Percentiles rank a stretch among this genome's conserved stretches.
Conservation (phyloP, 2,329 filamentous ascomycete species). For the Elsinoe arachidis region DNA sequence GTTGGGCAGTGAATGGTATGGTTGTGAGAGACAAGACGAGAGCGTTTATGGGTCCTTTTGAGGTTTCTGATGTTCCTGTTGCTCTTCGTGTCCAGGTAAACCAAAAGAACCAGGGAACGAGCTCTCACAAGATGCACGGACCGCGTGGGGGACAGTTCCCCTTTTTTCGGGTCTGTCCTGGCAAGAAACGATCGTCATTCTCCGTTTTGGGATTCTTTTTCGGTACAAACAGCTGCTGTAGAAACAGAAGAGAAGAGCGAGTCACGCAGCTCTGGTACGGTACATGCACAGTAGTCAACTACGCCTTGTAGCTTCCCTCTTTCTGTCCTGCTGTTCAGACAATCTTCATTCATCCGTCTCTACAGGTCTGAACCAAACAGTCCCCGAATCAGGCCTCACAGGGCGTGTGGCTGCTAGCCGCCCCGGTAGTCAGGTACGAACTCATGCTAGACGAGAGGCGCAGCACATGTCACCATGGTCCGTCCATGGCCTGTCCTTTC, state of each 20-base stretch:
- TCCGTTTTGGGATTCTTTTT: not conserved
- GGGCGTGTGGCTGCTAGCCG: constrained; percentile 10
- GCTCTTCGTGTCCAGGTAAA: not conserved
- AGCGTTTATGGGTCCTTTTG: not conserved
- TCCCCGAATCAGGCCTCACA: not conserved
- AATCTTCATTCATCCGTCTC: too few relatives aligned
- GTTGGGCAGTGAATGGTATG: not conserved
- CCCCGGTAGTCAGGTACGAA: constrained; percentile 6
- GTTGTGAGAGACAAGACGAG: not conserved
- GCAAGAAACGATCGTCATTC: not conserved
- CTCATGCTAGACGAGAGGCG: not conserved
- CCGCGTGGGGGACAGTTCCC: not conserved
- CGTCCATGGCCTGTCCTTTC: not conserved
- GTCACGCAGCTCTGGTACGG: too few relatives aligned
- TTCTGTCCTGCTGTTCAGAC: too few relatives aligned
- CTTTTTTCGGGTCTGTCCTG: not conserved
- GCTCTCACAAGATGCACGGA: not conserved
- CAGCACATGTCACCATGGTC: constrained; percentile 9
- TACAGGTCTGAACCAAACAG: not conserved
- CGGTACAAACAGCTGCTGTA: not conserved
- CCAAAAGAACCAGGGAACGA: constrained; percentile 2
- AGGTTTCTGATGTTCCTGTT: not conserved
- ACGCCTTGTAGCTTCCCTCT: too few relatives aligned
- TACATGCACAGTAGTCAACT: too few relatives aligned
- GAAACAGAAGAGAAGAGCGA: too few relatives aligned